Percentiles rank a stretch among this genome's conserved stretches.
These are phyloP conservation scores for Aspergillus tanneri DNA, from an alignment of 2,329 filamentous ascomycete species.

Conservation along the genomic window DNA sequence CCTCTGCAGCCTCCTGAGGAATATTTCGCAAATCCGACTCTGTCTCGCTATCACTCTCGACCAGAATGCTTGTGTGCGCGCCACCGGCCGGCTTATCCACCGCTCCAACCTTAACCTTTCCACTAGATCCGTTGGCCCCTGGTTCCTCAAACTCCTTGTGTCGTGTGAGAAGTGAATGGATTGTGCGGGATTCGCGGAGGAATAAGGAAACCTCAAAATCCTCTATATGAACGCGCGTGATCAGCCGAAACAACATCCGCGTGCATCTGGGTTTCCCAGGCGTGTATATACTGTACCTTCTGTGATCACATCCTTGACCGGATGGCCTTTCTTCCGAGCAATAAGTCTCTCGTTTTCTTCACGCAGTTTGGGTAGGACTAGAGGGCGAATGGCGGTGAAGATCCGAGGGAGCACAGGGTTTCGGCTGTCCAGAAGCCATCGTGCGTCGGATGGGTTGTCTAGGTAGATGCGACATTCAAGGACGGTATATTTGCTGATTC, in stretches of 20 bases:
- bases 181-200: constrained; percentile 77
- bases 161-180: constrained; percentile 83
- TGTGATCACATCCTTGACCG: constrained; percentile 82
- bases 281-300: constrained; percentile 53
- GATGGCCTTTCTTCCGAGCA: constrained; percentile 71
- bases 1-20: constrained; percentile 45
- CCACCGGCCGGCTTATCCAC: constrained; percentile 21
- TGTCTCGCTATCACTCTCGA: constrained; percentile 62
- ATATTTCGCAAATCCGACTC: constrained; percentile 55
- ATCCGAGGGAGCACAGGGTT: constrained; percentile 76
- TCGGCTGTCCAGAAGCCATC: constrained; percentile 78
- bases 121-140: not conserved
- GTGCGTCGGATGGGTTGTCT: constrained; percentile 78
- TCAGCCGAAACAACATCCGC: constrained; percentile 2
- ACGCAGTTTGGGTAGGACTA: constrained; percentile 84
- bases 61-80: constrained; percentile 49
- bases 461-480: constrained; percentile 97
- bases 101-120: constrained; percentile 24
- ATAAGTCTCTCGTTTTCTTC: constrained; percentile 70
- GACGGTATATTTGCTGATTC: constrained; percentile 89
- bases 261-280: not conserved
- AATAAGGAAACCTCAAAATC: constrained; percentile 96
- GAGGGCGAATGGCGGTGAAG: constrained; percentile 78
- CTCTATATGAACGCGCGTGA: constrained; percentile 55
- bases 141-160: constrained; percentile 72